phyloP scores from a whole-genome alignment of 305 asterid genomes.

The Fraxinus angustifolia region DNA sequence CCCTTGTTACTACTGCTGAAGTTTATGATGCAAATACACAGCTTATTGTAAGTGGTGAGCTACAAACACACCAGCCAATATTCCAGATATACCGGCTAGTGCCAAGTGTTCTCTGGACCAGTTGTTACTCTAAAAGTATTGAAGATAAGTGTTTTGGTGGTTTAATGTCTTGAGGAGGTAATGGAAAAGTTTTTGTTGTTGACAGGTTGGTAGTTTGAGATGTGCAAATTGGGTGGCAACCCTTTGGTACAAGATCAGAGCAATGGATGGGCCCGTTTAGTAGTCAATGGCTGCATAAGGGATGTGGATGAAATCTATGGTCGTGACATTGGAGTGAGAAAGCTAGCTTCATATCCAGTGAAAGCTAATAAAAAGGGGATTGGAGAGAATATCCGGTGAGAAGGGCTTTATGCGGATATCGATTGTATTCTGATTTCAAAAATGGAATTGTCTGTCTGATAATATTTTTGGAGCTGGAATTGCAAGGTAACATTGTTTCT shows the following conservation, averaged over 20 bases:
- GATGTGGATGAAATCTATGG: slow-evolving; percentile 35
- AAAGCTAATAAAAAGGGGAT: slow-evolving; percentile 44
- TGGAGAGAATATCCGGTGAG: slow-evolving; percentile 27
- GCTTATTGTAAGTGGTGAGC: background rate
- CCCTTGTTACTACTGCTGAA: slow-evolving; percentile 43
- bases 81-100: background rate
- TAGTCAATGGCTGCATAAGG: slow-evolving; percentile 41
- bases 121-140: slow-evolving; percentile 34
- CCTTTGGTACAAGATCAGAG: slow-evolving; percentile 45
- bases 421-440: background rate
- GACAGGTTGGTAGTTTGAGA: slow-evolving; percentile 42
- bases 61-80: background rate
- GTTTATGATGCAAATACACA: slow-evolving; percentile 42
- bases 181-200: slow-evolving; percentile 39
- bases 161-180: slow-evolving; percentile 38
- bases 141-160: slow-evolving; percentile 40
- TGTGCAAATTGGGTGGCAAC: slow-evolving; percentile 42
- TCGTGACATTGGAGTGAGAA: slow-evolving; percentile 40
- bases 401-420: background rate
- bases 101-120: slow-evolving; percentile 36
- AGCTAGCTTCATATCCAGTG: slow-evolving; percentile 39
- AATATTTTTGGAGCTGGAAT: background rate
- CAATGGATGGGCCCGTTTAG: slow-evolving; percentile 44
- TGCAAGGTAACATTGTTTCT: background rate
- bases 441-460: background rate